A percentile compares a stretch with the other conserved stretches of the same genome.
These are phyloP conservation scores for Puccinia novopanici DNA, from an alignment of 1,284 basidiomycete species.

Conservation along the genomic window DNA sequence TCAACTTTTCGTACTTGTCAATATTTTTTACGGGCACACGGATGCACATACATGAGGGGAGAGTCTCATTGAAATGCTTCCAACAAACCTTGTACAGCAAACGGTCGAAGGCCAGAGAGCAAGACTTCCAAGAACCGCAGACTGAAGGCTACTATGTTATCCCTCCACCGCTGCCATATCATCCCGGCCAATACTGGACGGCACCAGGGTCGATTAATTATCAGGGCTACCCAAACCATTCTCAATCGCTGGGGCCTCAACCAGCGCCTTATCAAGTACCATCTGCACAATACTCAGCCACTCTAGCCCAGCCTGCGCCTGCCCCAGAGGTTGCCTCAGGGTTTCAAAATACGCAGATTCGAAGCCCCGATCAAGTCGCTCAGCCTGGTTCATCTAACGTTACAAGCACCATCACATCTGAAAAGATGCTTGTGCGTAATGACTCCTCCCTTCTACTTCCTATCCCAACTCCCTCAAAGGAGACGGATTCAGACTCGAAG, in stretches of 20 bases:
- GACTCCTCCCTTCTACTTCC: conserved; percentile 7
- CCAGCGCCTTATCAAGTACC: conserved; percentile 5
- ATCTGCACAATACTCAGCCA: not conserved
- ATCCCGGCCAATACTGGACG: conserved; percentile 8
- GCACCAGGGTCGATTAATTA: not conserved
- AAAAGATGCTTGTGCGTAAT: conserved; percentile 14
- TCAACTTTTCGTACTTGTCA: not conserved
- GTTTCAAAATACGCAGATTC: not conserved
- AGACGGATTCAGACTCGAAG: not conserved
- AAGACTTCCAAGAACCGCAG: conserved; percentile 3
- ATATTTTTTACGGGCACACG: too few relatives aligned
- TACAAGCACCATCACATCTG: conserved; percentile 5
- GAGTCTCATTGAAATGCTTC: not conserved
- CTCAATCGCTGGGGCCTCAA: conserved; percentile 23
- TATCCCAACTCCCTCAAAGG: not conserved
- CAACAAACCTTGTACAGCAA: not conserved
- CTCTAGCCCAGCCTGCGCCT: not conserved
- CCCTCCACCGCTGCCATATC: conserved; percentile 1
- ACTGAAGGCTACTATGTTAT: conserved; percentile 20
- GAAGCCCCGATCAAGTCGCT: not conserved
- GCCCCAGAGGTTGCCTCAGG: not conserved
- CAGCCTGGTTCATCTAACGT: not conserved
- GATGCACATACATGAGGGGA: not conserved
- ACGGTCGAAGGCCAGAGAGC: not conserved
- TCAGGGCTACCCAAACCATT: not conserved